These are phyloP conservation scores for Epichloe uncinata DNA, from an alignment of 2,329 filamentous ascomycete species.

Conservation along the genomic window DNA sequence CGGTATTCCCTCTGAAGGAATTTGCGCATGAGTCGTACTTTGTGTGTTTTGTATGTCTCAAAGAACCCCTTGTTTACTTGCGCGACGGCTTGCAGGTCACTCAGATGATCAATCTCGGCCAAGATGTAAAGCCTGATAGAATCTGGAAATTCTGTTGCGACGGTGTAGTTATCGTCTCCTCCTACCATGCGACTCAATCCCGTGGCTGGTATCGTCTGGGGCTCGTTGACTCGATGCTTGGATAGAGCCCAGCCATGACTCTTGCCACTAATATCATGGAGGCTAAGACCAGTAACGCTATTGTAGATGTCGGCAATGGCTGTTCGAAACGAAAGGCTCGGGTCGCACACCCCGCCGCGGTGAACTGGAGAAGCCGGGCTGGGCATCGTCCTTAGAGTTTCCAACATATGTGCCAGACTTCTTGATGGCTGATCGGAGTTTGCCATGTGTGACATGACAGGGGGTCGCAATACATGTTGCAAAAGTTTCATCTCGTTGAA, in stretches of 20 bases:
- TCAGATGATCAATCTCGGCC: constrained; percentile 23
- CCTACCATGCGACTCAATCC: constrained; percentile 20
- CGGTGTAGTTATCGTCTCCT: constrained; percentile 16
- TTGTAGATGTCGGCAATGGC: constrained; percentile 38
- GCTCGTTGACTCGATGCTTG: constrained; percentile 22
- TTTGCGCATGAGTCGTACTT: constrained; percentile 25
- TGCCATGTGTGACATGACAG: constrained; percentile 13
- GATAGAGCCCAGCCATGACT: constrained; percentile 37
- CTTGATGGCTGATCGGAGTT: constrained; percentile 16
- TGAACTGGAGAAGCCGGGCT: constrained; percentile 28
- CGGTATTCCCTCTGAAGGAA: constrained; percentile 18
- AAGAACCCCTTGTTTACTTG: constrained; percentile 30
- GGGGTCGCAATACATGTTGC: constrained; percentile 24
- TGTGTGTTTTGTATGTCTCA: constrained; percentile 30
- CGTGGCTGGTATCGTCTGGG: constrained; percentile 19
- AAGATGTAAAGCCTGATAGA: constrained; percentile 27
- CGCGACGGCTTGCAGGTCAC: constrained; percentile 30
- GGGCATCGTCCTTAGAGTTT: constrained; percentile 28
- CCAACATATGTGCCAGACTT: constrained; percentile 33
- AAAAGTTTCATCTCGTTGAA: constrained; percentile 34
- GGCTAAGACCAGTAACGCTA: constrained; percentile 34
- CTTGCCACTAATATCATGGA: constrained; percentile 34
- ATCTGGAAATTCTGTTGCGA: constrained; percentile 22
- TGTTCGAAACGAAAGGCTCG: constrained; percentile 31
- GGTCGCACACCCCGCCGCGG: constrained; percentile 34